Base-by-base conservation (phyloP, 2,329 filamentous ascomycete genomes). In the Trichoderma sp. region DNA sequence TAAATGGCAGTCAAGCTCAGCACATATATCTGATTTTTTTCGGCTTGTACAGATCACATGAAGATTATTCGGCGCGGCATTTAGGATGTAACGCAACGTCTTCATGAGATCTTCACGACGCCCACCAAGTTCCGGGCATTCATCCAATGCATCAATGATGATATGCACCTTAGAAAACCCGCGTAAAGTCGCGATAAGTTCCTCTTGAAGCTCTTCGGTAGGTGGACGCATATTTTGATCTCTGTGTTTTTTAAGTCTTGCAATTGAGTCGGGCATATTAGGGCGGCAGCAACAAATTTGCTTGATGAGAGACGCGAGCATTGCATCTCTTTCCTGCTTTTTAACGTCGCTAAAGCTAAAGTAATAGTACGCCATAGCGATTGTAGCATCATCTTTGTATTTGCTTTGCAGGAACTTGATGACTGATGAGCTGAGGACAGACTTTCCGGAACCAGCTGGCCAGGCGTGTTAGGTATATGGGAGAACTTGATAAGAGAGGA, bases 291-390 rank as follows among this genome's bases (percentile, higher is more conserved):
- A 66, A 9, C 68, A 71, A 13, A 71, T 53, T 23, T 73, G 68
- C 57, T 71, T 73, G 23, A 69, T 58, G 0, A 73, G 47, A 23
- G 71, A 73, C 30, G 68, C 43, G 1, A 73, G 72, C 72, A 73
- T 73, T 0, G 5, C 57, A 53, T 55, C 39, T 36, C 61, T 17
- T 13, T 64, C 50, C 36, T 73, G 69, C 32, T 68, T 68, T 26
- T 59, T 32, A 17, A 26, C 6, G 20, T 71, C 64, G 28, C 64
- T 71, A 26, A 71, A 73, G 50, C 58, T 71, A 23, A 73, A 68
- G 63, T 61, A 68, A 28, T 68, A 68, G 20, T 70, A 72, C 2
- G 65, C 71, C 3, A 61, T 26, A 11, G 50, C 59, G 4, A 20
- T 57, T 13, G 32, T n/a, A 15, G 50, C 58, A 34, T 70, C 53